Evolutionary conservation across 345 rosid genomes (phyloP), one percentile per base, ranked within the genome.

Genomic region (Crucihimalaya himalaica): DNA sequence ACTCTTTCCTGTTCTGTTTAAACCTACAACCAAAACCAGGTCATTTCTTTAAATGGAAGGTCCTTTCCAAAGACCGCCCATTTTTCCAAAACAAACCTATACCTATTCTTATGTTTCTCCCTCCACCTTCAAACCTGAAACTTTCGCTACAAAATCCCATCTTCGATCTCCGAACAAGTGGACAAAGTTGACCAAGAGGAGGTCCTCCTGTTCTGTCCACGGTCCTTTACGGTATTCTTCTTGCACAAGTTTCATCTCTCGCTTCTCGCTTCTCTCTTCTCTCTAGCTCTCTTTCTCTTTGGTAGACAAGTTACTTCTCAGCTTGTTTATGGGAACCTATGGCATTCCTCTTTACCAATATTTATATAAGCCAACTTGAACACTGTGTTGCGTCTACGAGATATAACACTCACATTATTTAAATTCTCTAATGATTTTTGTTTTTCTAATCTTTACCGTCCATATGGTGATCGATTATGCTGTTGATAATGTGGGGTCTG

Each of bases 111-210:
- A 83, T 64, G 73, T 84, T 83, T 88, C 98, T 87, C 99, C 99
- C 99, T 81, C 99, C 99, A 90, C 98, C 97, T 90, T 92, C 98
- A 95, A 95, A 95, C 99, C 99, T 95, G 99, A 95, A 80, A 95
- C 94, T 83, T 95, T 87, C 1, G 99, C 98, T 66, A 95, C 84
- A 87, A 86, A 95, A 77, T 95, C 97, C 99, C 99, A 95, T 77
- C 97, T 84, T 55, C 99, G 96, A 81, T 95, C 97, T 46, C 99
- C 99, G 66, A 95, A 89, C 53, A 88, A 75, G 83, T 88, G 90
- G 76, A 95, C 96, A 81, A 86, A 92, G 91, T 86, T 85, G 75
- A 83, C 81, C 80, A 95, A 87, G 29, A 92, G 84, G 21, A 84
- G 42, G 85, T 95, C 99, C 78, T 95, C 99, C 14, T 86, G 91